Evolutionary conservation across 1,139 yeast species (phyloP), one percentile per base, ranked within the genome.

Genomic region (Candida tetrigidarum): DNA sequence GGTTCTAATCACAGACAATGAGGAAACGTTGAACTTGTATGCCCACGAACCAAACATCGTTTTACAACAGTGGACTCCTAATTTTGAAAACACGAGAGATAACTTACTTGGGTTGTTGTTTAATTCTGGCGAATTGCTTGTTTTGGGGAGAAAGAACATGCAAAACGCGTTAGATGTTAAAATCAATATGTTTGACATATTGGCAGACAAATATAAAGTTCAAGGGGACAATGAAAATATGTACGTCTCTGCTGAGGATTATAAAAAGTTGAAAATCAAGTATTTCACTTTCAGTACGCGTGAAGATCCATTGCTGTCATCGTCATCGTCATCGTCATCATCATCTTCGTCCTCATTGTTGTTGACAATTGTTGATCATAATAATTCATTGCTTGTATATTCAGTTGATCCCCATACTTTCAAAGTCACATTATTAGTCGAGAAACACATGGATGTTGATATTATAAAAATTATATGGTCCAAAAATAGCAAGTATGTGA

Each of bases 51-150:
- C 74, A 1, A 46, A 51, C n/a, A 66, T 73, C 9, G 62, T 67
- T 2, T 55, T 60, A 34, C 77, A 73, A 48, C 60, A 59, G 48
- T 72, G 78, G 78, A 58, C 72, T 3, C 58, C 66, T 1, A 47
- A 58, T 2, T 55, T 57, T 28, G 49, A 51, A 3, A 44, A 48
- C 9, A 55, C 64, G 3, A 62, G 67, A 43, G 69, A 67, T 39
- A 62, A 67, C 43, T 56, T 53, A 36, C 55, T 74, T 38, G 75
- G 69, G 0, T 67, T 70, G 1, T 53, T 74, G 19, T 63, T 66
- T 41, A 74, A 70, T 45, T 64, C 78, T 0, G 74, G 74, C 0
- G 80, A 74, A 47, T 53, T 73, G 10, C 47, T 73, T 35, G 51
- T 71, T 3, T 51, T 73, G 16, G 59, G 60, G 32, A 54, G 77